Conservation (phyloP, 345 rosid genomes). For the Arabis alpina region DNA sequence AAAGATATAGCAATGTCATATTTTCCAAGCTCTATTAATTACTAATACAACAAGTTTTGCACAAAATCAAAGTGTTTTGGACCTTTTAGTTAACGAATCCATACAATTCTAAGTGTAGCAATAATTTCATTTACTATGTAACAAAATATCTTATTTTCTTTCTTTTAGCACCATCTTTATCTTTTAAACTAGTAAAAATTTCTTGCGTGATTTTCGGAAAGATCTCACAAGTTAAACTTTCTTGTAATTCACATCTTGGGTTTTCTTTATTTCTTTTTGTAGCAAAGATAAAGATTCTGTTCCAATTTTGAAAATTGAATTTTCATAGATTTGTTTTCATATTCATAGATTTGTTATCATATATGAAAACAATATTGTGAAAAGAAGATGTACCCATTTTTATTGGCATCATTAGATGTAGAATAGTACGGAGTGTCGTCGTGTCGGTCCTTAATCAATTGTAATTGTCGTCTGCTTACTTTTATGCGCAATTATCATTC, state of each 20-base stretch:
- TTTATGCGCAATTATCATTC: constrained; percentile 15
- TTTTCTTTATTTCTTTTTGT: background rate
- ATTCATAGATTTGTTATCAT: no score
- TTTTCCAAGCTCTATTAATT: constrained; percentile 8
- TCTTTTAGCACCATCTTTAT: background rate
- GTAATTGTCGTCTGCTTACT: constrained; percentile 10
- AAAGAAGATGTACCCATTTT: background rate
- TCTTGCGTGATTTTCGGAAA: no score
- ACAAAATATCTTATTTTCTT: constrained; percentile 2
- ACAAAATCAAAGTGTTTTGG: background rate
- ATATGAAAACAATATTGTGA: background rate
- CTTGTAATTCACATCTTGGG: no score
- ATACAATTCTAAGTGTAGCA: constrained; percentile 9
- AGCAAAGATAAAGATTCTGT: background rate
- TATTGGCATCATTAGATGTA: constrained; percentile 22
- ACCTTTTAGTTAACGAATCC: background rate
- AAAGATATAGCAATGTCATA: constrained; percentile 27
- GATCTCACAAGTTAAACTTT: no score
- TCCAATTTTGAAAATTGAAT: background rate
- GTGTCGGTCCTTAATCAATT: constrained; percentile 14
- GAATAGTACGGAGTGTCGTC: constrained; percentile 10
- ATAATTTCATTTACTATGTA: background rate
- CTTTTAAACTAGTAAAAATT: no score
- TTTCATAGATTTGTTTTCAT: background rate
- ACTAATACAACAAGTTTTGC: background rate